These are phyloP conservation scores for Zygnema cylindricum DNA, from an alignment of 139 green algal species.

Conservation along the genomic window DNA sequence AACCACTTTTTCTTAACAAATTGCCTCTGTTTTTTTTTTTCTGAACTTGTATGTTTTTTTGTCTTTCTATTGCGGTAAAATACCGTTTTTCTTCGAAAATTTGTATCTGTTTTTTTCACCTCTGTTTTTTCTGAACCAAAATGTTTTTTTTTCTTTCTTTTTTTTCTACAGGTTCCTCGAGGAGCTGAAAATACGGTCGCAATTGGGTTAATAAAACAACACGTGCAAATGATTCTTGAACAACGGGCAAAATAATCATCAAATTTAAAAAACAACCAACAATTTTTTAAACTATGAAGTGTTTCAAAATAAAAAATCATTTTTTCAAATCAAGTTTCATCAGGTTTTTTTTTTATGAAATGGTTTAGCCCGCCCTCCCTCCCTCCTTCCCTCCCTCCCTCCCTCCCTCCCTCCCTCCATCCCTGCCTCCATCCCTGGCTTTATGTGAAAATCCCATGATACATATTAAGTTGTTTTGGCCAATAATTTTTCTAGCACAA, in stretches of 20 bases:
- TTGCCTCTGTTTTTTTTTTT: not conserved
- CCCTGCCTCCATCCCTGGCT: too few species aligned
- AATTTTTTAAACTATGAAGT: not conserved
- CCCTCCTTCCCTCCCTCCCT: too few species aligned
- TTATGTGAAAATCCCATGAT: too few species aligned
- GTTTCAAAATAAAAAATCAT: not conserved
- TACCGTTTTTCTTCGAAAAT: not conserved
- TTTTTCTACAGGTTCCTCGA: conserved; percentile 76
- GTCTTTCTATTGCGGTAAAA: too few species aligned
- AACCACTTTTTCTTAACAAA: not conserved
- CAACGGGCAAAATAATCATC: not conserved
- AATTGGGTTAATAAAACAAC: conserved; percentile 94
- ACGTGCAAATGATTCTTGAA: conserved; percentile 72
- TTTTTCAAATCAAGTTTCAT: not conserved
- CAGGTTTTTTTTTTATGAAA: too few species aligned
- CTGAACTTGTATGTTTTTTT: conserved; percentile 8
- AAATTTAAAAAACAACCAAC: too few species aligned
- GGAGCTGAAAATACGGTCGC: conserved; percentile 78
- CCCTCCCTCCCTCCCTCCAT: too few species aligned
- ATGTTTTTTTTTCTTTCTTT: not conserved
- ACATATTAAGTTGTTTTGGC: too few species aligned
- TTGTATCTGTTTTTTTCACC: not conserved
- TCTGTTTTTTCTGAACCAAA: not conserved
- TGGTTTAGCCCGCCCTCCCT: too few species aligned
- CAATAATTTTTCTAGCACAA: too few species aligned